Conservation (phyloP, 257 asterid genomes). For the Forsythia viridissima region DNA sequence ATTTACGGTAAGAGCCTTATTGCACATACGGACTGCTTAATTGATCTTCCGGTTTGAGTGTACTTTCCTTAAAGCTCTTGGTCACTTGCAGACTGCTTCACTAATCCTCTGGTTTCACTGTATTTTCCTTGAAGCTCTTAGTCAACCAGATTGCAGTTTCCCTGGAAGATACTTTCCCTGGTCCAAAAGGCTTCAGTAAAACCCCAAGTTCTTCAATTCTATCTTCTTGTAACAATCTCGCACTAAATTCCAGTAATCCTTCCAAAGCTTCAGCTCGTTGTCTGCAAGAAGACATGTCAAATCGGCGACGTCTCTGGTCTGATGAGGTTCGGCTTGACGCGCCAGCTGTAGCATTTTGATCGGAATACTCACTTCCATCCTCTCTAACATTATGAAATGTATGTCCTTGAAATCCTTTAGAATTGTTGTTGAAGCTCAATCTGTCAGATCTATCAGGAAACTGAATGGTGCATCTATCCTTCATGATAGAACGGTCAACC, state of each 20-base stretch:
- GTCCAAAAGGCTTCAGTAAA: conserved; percentile 80
- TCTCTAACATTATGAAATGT: conserved; percentile 32
- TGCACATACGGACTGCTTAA: conserved; percentile 23
- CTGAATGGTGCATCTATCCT: conserved; percentile 73
- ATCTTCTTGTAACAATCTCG: conserved; percentile 72
- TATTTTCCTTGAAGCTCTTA: conserved; percentile 81
- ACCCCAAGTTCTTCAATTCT: conserved; percentile 88
- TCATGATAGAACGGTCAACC: conserved; percentile 68
- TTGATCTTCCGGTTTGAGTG: conserved; percentile 26
- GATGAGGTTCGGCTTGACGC: conserved; percentile 87
- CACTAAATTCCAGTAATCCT: conserved; percentile 90
- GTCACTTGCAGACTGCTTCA: conserved; percentile 31
- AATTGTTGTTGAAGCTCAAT: conserved; percentile 46
- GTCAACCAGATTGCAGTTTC: conserved; percentile 96
- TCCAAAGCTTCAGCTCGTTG: conserved; percentile 92
- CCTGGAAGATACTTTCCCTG: conserved; percentile 85
- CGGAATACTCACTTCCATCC: conserved; percentile 70
- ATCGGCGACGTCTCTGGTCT: conserved; percentile 62
- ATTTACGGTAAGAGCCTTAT: conserved; percentile 15
- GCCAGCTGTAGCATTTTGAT: conserved; percentile 90
- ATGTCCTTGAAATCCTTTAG: conserved; percentile 56
- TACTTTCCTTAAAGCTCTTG: conserved; percentile 46
- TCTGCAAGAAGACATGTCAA: conserved; percentile 76
- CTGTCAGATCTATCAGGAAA: conserved; percentile 52
- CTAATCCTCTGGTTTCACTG: conserved; percentile 49